Conservation (phyloP, 768 basidiomycete species). For the Mycena rosella region DNA sequence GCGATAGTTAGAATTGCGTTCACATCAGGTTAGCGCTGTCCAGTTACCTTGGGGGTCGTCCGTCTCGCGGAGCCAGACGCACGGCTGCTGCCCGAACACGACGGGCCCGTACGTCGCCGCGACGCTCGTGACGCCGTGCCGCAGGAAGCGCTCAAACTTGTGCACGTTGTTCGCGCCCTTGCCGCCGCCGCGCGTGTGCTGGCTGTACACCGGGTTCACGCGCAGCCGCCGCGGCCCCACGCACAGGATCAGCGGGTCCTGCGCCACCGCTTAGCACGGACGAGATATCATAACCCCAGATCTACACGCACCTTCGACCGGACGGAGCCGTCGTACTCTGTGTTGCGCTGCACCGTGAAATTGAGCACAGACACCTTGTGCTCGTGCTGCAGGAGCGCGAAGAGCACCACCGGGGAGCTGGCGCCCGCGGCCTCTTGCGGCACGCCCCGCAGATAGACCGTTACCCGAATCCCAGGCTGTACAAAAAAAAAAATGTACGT, state of each 20-base stretch:
- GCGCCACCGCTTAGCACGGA: slow-evolving; percentile 19
- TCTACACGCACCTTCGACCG: slow-evolving; percentile 82
- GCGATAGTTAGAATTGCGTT: not conserved
- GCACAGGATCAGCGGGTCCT: slow-evolving; percentile 92
- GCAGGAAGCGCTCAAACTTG: slow-evolving; percentile 93
- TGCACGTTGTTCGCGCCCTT: slow-evolving; percentile 97
- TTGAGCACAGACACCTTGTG: slow-evolving; percentile 95
- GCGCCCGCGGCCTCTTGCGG: slow-evolving; percentile 68
- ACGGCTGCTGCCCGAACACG: slow-evolving; percentile 87
- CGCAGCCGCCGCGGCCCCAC: slow-evolving; percentile 89
- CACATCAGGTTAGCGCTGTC: not conserved
- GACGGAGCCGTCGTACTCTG: slow-evolving; percentile 90
- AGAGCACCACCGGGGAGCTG: slow-evolving; percentile 74
- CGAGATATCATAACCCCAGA: not conserved
- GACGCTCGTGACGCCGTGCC: slow-evolving; percentile 84
- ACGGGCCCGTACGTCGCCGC: slow-evolving; percentile 93
- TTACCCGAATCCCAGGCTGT: slow-evolving; percentile 87
- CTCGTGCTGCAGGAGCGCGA: slow-evolving; percentile 92
- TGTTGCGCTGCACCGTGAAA: slow-evolving; percentile 94
- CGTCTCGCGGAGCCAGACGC: slow-evolving; percentile 81
- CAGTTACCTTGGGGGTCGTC: slow-evolving; percentile 72
- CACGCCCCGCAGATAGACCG: slow-evolving; percentile 80
- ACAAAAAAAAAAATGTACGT: slow-evolving; percentile 2
- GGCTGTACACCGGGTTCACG: slow-evolving; percentile 92
- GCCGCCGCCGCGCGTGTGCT: slow-evolving; percentile 90